Evolutionary conservation across 805 yeast genomes (phyloP), one percentile per base, ranked within the genome.

Genomic region (Teunomyces funiuensis): DNA sequence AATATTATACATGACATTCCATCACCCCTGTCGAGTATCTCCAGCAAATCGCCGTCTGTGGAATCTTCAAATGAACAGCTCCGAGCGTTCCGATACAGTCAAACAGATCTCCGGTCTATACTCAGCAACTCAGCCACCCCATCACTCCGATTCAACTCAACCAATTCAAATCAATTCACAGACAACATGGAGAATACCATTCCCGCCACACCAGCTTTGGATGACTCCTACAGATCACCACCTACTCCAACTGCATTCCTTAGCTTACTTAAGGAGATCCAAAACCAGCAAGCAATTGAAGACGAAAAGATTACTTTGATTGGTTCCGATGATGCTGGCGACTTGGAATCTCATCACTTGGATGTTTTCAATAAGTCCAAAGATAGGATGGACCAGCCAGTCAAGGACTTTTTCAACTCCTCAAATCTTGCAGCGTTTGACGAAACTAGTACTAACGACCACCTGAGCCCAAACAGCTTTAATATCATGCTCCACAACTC

Each of bases 101-200:
- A 45, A 28, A 33, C 51, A 1, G 50, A 46, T 37, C 15, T 46
- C 34, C 38, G 47, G 22, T 45, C 53, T 6, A 39, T 47, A 2
- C 29, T 29, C 10, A 36, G 15, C 26, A 15, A 19, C 11, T 7
- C 23, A 17, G 34, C 25, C 5, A 31, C 34, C 4, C 22, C 34
- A 3, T 31, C 34, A 10, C 34, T 31, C 11, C 34, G 34, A n/a
- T 31, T 17, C 23, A 31, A 31, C 23, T 2, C 13, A 3, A 31
- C n/a, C 13, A 14, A 18, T 16, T 10, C 34, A 10, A 19, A 31
- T 18, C 20, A 19, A 10, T 31, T 31, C 2, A n/a, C 17, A 1
- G 13, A 13, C 22, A n/a, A 17, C 19, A 10, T 19, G 19, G 34
- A 31, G 13, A 6, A n/a, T 11, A 16, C 9, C 18, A 18, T 25